Conservation (phyloP, 2,329 filamentous ascomycete species). For the Fusarium sp. region DNA sequence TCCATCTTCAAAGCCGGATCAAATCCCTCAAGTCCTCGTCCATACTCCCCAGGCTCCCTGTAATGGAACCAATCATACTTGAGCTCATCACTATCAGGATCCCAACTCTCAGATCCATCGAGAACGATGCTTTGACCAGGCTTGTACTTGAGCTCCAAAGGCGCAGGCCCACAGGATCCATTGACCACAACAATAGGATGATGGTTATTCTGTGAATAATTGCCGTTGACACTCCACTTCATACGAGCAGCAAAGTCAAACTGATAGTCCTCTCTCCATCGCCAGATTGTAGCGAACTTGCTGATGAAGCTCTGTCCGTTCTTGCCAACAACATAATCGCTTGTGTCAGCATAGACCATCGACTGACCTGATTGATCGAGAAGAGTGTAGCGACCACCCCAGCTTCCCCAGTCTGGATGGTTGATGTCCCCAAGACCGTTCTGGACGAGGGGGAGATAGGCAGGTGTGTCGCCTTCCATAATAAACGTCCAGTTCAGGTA, state of each 20-base stretch:
- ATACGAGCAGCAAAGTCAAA: conserved; percentile 26
- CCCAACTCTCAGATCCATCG: conserved; percentile 1
- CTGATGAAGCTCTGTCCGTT: conserved; percentile 12
- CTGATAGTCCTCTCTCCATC: conserved; percentile 24
- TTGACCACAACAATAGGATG: not conserved
- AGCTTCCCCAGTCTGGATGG: conserved; percentile 23
- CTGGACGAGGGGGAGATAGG: not conserved
- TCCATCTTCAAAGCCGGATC: conserved; percentile 7
- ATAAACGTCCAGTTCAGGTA: conserved; percentile 15
- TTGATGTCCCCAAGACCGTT: conserved; percentile 14
- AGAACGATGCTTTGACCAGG: conserved; percentile 7
- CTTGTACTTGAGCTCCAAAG: not conserved
- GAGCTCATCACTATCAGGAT: not conserved
- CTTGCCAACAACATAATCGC: conserved; percentile 1
- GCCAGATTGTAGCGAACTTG: conserved; percentile 25
- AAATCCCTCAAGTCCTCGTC: conserved; percentile 10
- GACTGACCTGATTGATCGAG: conserved; percentile 2
- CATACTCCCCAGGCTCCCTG: conserved; percentile 6
- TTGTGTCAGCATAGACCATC: conserved; percentile 5
- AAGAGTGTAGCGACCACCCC: conserved; percentile 21
- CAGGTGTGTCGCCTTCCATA: conserved; percentile 25
- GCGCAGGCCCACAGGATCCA: not conserved
- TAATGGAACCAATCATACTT: conserved; percentile 15
- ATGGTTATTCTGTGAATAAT: conserved; percentile 8
- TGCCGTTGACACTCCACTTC: conserved; percentile 11